A percentile compares a stretch with the other conserved stretches of the same genome.
These are phyloP conservation scores for Irpex sp. DNA, from an alignment of 1,284 basidiomycete species.

Conservation along the genomic window DNA sequence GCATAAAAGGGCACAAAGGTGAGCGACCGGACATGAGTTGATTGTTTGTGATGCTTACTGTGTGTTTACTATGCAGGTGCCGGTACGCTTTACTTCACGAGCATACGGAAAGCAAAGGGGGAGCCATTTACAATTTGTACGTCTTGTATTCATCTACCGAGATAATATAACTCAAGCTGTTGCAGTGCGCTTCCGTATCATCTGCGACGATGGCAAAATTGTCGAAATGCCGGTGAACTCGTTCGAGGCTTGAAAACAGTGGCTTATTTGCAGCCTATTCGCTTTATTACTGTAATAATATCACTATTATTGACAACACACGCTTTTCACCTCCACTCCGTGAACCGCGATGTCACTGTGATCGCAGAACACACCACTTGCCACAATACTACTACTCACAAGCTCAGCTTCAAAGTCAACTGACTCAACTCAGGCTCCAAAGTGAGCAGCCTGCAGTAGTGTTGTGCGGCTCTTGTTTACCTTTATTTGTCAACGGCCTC, in stretches of 20 bases:
- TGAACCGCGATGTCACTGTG: no score
- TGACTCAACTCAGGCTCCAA: no score
- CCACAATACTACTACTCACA: no score
- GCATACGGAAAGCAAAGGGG: constrained; percentile 74
- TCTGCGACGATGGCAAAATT: constrained; percentile 58
- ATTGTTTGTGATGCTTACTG: no score
- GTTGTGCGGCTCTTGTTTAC: no score
- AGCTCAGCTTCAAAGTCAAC: no score
- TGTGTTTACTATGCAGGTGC: constrained; percentile 37
- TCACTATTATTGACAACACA: background rate
- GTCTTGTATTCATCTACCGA: constrained; percentile 24
- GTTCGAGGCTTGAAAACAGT: background rate
- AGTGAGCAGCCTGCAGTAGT: no score
- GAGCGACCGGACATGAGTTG: constrained; percentile 9
- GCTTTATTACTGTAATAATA: background rate
- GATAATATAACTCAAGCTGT: background rate
- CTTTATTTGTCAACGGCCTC: no score
- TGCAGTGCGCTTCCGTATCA: constrained; percentile 68
- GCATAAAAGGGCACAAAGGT: constrained; percentile 71
- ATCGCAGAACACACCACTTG: no score
- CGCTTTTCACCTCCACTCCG: no score
- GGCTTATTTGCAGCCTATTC: background rate
- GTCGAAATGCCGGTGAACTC: constrained; percentile 34
- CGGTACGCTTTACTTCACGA: constrained; percentile 78
- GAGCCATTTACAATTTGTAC: constrained; percentile 63